Conservation (phyloP, 805 yeast genomes). For the Deakozyma indianensis region DNA sequence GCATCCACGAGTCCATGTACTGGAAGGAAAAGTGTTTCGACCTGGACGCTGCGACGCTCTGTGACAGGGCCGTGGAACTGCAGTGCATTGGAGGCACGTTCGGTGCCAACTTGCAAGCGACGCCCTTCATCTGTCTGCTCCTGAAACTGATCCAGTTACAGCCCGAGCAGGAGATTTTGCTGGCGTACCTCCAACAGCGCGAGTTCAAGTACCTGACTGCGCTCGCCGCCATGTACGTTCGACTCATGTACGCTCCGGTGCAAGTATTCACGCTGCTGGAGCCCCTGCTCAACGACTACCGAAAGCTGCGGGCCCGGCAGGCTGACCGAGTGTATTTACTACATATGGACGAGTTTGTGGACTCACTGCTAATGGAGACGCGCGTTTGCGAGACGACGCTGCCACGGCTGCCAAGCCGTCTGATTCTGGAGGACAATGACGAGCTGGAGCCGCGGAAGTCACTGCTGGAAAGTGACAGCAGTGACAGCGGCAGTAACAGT, state of each 20-base stretch:
- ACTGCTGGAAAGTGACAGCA: neutral
- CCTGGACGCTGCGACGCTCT: conserved; percentile 32
- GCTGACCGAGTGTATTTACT: conserved; percentile 26
- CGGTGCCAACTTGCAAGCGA: conserved; percentile 37
- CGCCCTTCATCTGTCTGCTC: conserved; percentile 62
- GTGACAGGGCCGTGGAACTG: conserved; percentile 34
- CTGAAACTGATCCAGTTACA: conserved; percentile 64
- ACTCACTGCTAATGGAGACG: conserved; percentile 38
- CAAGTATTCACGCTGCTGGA: conserved; percentile 39
- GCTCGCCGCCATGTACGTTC: conserved; percentile 46
- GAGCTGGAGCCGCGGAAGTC: neutral
- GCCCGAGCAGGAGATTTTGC: conserved; percentile 46
- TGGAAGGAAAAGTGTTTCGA: conserved; percentile 45
- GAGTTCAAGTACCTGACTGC: conserved; percentile 70
- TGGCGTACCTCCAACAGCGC: conserved; percentile 40
- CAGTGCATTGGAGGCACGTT: conserved; percentile 46
- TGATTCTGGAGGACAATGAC: conserved; percentile 21
- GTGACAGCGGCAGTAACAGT: neutral
- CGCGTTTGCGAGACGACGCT: conserved; percentile 62
- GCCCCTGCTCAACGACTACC: conserved; percentile 44
- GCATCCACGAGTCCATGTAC: conserved; percentile 40
- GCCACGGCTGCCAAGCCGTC: conserved; percentile 39
- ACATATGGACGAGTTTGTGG: conserved; percentile 65
- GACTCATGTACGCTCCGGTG: conserved; percentile 29
- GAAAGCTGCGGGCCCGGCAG: conserved; percentile 46